A percentile compares a stretch with the other conserved stretches of the same genome.
These are phyloP conservation scores for Talaromyces sp. DNA, from an alignment of 2,329 filamentous ascomycete species.

Conservation along the genomic window DNA sequence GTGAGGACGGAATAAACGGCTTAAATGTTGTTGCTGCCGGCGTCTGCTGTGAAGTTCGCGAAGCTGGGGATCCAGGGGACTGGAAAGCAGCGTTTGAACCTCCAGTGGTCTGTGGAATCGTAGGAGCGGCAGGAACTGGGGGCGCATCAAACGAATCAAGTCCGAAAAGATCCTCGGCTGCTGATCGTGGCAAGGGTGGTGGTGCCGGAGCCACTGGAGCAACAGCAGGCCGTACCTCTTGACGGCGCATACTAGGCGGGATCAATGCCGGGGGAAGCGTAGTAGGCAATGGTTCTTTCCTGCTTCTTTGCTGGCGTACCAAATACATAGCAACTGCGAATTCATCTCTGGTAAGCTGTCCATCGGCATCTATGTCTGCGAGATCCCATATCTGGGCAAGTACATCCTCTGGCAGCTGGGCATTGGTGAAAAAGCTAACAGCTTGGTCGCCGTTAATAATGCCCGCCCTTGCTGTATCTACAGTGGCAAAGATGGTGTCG, in stretches of 20 bases:
- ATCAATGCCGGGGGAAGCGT: slow-evolving; percentile 75
- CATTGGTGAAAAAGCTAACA: slow-evolving; percentile 89
- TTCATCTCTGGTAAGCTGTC: slow-evolving; percentile 77
- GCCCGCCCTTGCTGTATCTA: slow-evolving; percentile 76
- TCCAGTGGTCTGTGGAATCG: slow-evolving; percentile 65
- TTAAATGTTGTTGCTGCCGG: slow-evolving; percentile 58
- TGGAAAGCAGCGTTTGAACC: slow-evolving; percentile 58
- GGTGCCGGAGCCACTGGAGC: slow-evolving; percentile 37
- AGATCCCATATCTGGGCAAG: slow-evolving; percentile 97
- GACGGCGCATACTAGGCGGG: slow-evolving; percentile 73
- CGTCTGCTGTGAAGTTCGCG: slow-evolving; percentile 28
- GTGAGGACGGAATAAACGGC: slow-evolving; percentile 86
- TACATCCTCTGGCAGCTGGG: slow-evolving; percentile 78
- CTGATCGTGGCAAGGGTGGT: slow-evolving; percentile 59
- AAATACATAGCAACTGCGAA: slow-evolving; percentile 98
- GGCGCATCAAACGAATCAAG: slow-evolving; percentile 65
- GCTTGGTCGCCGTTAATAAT: slow-evolving; percentile 92
- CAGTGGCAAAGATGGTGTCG: slow-evolving; percentile 74
- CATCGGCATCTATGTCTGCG: slow-evolving; percentile 86
- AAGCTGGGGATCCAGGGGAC: slow-evolving; percentile 45
- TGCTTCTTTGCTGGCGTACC: slow-evolving; percentile 80
- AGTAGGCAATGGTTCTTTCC: slow-evolving; percentile 64
- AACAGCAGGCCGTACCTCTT: slow-evolving; percentile 36
- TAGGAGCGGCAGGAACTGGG: slow-evolving; percentile 50
- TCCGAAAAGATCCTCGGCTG: slow-evolving; percentile 89